Base-by-base conservation (phyloP, 176 grass and related monocot species). In the Musa acuminata region DNA sequence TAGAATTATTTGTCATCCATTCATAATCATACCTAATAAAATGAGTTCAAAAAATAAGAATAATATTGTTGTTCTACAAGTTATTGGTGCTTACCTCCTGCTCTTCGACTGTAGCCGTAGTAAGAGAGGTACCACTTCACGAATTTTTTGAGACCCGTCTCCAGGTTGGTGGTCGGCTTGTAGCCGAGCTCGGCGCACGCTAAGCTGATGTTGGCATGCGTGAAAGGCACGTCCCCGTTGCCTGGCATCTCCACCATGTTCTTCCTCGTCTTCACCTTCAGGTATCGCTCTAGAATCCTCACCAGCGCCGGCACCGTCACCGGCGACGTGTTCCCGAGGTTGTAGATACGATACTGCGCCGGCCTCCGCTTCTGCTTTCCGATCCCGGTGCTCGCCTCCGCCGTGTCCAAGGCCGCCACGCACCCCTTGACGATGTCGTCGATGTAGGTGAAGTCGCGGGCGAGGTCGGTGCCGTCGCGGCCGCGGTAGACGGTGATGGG, bases 101-200 rank as follows among this genome's bases (percentile, higher is more conserved):
- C 72, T 77, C 52, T 80, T 24, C 35, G 1, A 53, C 66, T 83
- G 83, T 91, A 91, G 1, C 89, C 89, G 66, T 91, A 91, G 78
- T 91, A 91, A 58, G 80, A 83, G 80, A 88, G 89, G 49, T 91
- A 91, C 89, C 89, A 91, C 74, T 81, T 81, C 20, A 91, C 89
- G 64, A 91, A 91, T 74, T 91, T 91, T 81, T 88, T 91, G 19
- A 91, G 55, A 1, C 89, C 89, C 52, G 87, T 65, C 57, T 91
- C 83, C 1, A 91, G 71, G 75, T 79, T 88, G 0, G 85, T 85
- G 1, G 81, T 81, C 1, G 89, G 89, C 74, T 83, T 87, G 83
- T 88, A 91, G 2, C 83, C 83, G 21, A 91, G 85, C 70, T 91
- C 52, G 64, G 80, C 71, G 22, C 85, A 27, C 0, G 89, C 89